Conservation (phyloP, 2,329 filamentous ascomycete species). For the Capronia epimyces region DNA sequence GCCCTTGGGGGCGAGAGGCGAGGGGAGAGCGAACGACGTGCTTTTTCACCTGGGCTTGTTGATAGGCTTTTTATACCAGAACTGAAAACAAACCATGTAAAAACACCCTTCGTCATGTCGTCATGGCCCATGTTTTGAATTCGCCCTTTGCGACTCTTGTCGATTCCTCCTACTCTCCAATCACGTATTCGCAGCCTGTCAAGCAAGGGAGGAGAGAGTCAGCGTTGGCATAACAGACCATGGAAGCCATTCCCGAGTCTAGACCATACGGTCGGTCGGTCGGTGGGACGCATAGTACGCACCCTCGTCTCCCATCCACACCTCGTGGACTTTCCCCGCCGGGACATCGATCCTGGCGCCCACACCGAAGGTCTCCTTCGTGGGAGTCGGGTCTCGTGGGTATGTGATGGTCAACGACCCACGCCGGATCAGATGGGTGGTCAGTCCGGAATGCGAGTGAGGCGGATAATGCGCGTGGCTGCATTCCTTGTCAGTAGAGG, state of each 20-base stretch:
- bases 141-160: background rate
- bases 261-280: too few relatives aligned
- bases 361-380: slow-evolving; percentile 51
- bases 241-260: too few relatives aligned
- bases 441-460: slow-evolving; percentile 51
- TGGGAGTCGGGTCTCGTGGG: slow-evolving; percentile 47
- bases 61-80: slow-evolving; percentile 8
- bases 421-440: slow-evolving; percentile 55
- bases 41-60: slow-evolving; percentile 1
- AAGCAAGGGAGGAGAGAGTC: background rate
- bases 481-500: slow-evolving; percentile 4
- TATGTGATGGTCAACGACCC: slow-evolving; percentile 56
- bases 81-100: slow-evolving; percentile 9
- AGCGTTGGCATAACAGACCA: background rate
- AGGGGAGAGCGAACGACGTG: background rate
- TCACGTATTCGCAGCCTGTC: slow-evolving; percentile 55
- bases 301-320: slow-evolving; percentile 52
- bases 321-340: slow-evolving; percentile 52
- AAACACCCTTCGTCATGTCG: background rate
- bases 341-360: slow-evolving; percentile 55
- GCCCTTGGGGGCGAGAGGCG: background rate
- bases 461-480: slow-evolving; percentile 57
- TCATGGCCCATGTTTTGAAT: background rate
- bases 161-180: slow-evolving; percentile 43
- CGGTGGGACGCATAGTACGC: too few relatives aligned